Evolutionary conservation across 208 protist genomes (phyloP), one percentile per base, ranked within the genome.

Genomic region (Porcisia deanei): DNA sequence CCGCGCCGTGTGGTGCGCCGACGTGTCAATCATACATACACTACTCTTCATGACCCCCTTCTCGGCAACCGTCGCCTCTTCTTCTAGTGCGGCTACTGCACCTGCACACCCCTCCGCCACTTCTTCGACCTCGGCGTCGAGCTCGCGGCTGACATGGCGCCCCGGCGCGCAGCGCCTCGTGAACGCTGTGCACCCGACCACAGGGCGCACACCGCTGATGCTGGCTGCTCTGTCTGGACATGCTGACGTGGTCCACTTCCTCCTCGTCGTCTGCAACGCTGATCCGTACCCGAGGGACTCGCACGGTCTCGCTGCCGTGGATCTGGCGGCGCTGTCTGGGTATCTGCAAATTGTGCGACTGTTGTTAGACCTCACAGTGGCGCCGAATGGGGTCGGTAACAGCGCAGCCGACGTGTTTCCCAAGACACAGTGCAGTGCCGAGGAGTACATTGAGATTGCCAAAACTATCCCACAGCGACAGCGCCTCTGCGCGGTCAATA

Each of bases 121-220:
- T 18, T 63, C 69, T 45, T 59, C 54, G 69, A 53, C 0, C 52
- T 14, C 39, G 45, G 34, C 18, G 34, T 73, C 68, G 52, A 9
- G 39, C 25, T 30, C 43, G 37, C 58, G 59, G 5, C 70, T 89
- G 75, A 76, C 77, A 16, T 88, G 83, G 86, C 76, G 91, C 41
- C 81, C 77, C 10, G 88, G 88, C 0, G 85, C 84, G 59, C 81
- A 88, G 75, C 73, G 82, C 34, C 78, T 96, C 41, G 82, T 96
- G 39, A 85, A 96, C 76, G 61, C 88, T 5, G 87, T 81, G 0
- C 92, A 96, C 75, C 45, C 79, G 5, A 67, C 71, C n/a, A 90
- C 89, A 1, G 87, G 87, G 8, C 86, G 92, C 52, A 96, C 92
- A 18, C 85, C 92, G 60, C 77, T 96, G 71, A 92, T 96, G 92